Conservation (phyloP, 176 grass and related monocot species). For the Rhipidocladum racemiflorum region DNA sequence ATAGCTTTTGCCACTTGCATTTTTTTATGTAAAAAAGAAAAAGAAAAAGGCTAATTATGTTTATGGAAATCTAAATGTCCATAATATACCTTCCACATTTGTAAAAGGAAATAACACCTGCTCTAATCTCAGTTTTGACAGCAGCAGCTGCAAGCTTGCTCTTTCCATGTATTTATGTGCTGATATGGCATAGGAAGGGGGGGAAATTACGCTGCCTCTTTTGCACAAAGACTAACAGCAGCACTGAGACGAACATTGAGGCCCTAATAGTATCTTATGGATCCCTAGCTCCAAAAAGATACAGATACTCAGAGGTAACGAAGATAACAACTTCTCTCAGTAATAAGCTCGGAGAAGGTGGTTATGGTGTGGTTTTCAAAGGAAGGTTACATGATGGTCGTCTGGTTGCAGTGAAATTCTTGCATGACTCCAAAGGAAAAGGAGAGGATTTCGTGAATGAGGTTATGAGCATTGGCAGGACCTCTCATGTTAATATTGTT, state of each 20-base stretch:
- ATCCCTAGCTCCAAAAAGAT: slow-evolving; percentile 49
- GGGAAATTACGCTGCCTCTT: not conserved
- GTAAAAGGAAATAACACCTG: not conserved
- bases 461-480: slow-evolving; percentile 59
- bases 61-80: not conserved
- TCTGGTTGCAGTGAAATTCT: slow-evolving; percentile 54
- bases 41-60: not conserved
- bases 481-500: slow-evolving; percentile 62
- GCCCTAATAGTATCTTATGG: slow-evolving; percentile 14
- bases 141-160: slow-evolving; percentile 8
- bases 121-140: slow-evolving; percentile 3
- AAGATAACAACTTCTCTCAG: slow-evolving; percentile 42
- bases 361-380: slow-evolving; percentile 55
- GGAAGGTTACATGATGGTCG: slow-evolving; percentile 30
- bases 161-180: slow-evolving; percentile 10
- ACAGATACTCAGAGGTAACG: slow-evolving; percentile 45
- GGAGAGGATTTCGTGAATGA: slow-evolving; percentile 63
- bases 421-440: slow-evolving; percentile 37
- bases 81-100: not conserved
- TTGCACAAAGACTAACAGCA: not conserved
- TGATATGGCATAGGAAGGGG: not conserved
- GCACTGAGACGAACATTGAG: slow-evolving; percentile 7
- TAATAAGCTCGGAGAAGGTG: slow-evolving; percentile 54
- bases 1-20: not conserved
- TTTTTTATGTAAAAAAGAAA: not conserved